Percentiles rank a stretch among this genome's conserved stretches.
These are phyloP conservation scores for Metarhizium robertsii DNA, from an alignment of 2,329 filamentous ascomycete species.

Conservation along the genomic window DNA sequence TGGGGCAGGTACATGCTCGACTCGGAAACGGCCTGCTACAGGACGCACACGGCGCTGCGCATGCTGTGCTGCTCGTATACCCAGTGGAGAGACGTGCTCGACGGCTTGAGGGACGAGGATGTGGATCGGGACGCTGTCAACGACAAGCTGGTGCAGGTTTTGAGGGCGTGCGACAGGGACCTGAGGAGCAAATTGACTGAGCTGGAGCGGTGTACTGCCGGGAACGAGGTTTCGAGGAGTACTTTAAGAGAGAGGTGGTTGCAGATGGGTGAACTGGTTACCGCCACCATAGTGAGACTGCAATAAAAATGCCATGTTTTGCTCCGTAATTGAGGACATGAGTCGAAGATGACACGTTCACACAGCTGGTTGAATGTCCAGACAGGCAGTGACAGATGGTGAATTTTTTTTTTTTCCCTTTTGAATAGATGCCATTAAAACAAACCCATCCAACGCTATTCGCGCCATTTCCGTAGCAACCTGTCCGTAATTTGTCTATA, in stretches of 20 bases:
- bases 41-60: conserved; percentile 45
- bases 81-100: conserved; percentile 35
- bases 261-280: conserved; percentile 16
- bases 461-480: conserved; percentile 6
- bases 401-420: background rate
- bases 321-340: background rate
- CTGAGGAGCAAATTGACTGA: conserved; percentile 20
- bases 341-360: background rate
- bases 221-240: conserved; percentile 13
- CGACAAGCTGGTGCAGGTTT: conserved; percentile 24
- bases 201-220: conserved; percentile 20
- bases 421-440: background rate
- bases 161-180: conserved; percentile 26
- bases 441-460: conserved; percentile 2
- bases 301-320: background rate
- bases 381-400: too few species aligned
- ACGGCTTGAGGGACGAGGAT: conserved; percentile 36
- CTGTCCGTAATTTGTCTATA: conserved; percentile 1
- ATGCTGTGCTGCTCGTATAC: conserved; percentile 22
- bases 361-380: background rate
- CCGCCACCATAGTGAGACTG: conserved; percentile 9
- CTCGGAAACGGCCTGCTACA: conserved; percentile 38
- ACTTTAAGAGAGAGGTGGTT: conserved; percentile 14
- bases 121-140: conserved; percentile 31
- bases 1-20: conserved; percentile 44